These are phyloP conservation scores for Xylariaceae sp. DNA, from an alignment of 2,329 filamentous ascomycete species.

Conservation along the genomic window DNA sequence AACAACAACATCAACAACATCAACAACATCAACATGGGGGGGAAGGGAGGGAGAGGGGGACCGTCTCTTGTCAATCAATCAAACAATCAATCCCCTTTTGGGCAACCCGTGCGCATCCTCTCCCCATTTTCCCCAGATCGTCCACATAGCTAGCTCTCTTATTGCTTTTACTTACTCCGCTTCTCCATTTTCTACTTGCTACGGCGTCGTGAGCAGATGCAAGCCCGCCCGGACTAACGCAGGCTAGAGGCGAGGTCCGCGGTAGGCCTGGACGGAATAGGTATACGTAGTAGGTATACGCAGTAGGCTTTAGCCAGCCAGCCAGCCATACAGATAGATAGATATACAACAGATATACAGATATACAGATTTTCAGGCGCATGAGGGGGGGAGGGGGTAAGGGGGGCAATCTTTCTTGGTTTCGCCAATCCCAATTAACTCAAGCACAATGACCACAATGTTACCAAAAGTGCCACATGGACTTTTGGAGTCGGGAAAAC, in stretches of 20 bases:
- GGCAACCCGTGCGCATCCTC: not conserved
- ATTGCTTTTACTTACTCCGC: not conserved
- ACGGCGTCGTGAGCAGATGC: conserved; percentile 6
- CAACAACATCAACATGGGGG: not conserved
- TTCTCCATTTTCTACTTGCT: not conserved
- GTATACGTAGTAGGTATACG: not conserved
- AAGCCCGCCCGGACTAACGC: conserved; percentile 7
- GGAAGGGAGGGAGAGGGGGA: too few species aligned
- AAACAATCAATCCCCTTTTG: not conserved
- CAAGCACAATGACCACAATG: conserved; percentile 6
- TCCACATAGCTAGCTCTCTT: not conserved
- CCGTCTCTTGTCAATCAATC: too few species aligned
- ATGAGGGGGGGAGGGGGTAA: too few species aligned
- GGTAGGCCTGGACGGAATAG: not conserved
- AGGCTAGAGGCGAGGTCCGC: conserved; percentile 7
- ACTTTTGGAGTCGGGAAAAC: not conserved
- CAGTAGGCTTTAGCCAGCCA: not conserved
- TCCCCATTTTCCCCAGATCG: not conserved
- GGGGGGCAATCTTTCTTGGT: too few species aligned
- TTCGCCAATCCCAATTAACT: not conserved
- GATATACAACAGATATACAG: too few species aligned
- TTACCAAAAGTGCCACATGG: conserved; percentile 11
- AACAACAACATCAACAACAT: too few species aligned
- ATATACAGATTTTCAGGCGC: too few species aligned
- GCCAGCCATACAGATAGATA: too few species aligned